Conservation (phyloP, 768 basidiomycete species). For the Russula compacta region DNA sequence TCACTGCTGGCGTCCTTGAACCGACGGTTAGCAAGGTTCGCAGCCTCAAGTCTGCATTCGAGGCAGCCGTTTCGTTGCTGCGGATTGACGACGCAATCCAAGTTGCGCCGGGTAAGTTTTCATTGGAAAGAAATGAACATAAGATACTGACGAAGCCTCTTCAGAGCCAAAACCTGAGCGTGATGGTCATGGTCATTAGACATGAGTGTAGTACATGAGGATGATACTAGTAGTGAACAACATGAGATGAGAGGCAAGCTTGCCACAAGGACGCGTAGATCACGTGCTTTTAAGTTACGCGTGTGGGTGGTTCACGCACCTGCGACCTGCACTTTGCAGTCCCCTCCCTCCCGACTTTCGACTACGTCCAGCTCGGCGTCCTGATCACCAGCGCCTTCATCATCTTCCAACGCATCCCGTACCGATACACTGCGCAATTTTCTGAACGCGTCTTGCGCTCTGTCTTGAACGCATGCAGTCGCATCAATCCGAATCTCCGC, state of each 20-base stretch:
- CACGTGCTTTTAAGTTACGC: constrained; percentile 3
- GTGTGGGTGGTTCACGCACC: background rate
- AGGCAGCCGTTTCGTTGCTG: constrained; percentile 89
- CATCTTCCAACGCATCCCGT: background rate
- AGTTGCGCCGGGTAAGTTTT: constrained; percentile 60
- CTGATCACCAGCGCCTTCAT: background rate
- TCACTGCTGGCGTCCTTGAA: constrained; percentile 86
- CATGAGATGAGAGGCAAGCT: too few species aligned
- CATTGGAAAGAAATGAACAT: background rate
- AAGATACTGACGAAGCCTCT: background rate
- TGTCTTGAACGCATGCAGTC: constrained; percentile 17
- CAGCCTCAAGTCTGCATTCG: constrained; percentile 93
- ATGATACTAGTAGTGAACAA: background rate
- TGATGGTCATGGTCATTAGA: constrained; percentile 66
- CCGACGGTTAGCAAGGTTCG: constrained; percentile 97
- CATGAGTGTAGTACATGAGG: background rate
- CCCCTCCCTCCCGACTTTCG: background rate
- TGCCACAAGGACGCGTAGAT: constrained; percentile 10
- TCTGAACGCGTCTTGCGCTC: constrained; percentile 10
- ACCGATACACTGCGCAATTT: background rate
- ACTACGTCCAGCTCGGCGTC: background rate
- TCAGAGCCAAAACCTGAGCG: constrained; percentile 66
- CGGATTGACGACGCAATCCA: constrained; percentile 96
- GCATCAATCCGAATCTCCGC: constrained; percentile 41
- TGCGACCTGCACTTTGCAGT: too few species aligned